Evolutionary conservation across 1,139 yeast genomes (phyloP), one percentile per base, ranked within the genome.

Genomic region (Taphrina confusa): DNA sequence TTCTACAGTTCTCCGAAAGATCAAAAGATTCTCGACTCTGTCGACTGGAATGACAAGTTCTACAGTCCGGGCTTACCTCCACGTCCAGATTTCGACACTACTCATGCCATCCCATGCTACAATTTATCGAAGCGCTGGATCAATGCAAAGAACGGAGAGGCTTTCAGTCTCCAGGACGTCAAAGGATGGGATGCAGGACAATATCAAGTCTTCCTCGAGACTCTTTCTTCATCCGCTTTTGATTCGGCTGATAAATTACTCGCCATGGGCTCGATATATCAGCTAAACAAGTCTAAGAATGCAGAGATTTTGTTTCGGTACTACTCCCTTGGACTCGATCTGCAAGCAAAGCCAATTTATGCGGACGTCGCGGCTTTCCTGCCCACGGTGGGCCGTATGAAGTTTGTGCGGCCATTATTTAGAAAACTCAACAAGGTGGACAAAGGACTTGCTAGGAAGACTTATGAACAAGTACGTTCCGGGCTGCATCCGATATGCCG

Each of bases 321-420:
- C 84, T 87, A 78, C 72, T 76, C 82, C 62, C 77, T 90, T 60
- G 74, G 75, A 4, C 42, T 63, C 8, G 42, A 39, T 14, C 36
- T 55, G 49, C 50, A 46, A 22, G 51, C 44, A 25, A 31, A 11
- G 5, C 44, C 31, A 22, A 66, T 72, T 6, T 82, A 84, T 69
- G 74, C 73, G 60, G 74, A 74, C 45, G 74, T 87, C 52, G 90
- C 94, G 5, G 80, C 82, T 60, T 90, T 96, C 95, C 77, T 90
- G 61, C 95, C 94, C 6, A 84, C 92, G 2, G 94, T 89, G 27
- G 97, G 97, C 22, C 81, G 97, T 76, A 90, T 90, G 96, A 90
- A 90, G 76, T 90, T 84, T 71, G 96, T 88, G 39, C 81, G 96
- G 72, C 96, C 96, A 25, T 90, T 95, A 1, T 89, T 81, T 74